Evolutionary conservation across 805 yeast species (phyloP).

Genomic region (Candida sonorensis): DNA sequence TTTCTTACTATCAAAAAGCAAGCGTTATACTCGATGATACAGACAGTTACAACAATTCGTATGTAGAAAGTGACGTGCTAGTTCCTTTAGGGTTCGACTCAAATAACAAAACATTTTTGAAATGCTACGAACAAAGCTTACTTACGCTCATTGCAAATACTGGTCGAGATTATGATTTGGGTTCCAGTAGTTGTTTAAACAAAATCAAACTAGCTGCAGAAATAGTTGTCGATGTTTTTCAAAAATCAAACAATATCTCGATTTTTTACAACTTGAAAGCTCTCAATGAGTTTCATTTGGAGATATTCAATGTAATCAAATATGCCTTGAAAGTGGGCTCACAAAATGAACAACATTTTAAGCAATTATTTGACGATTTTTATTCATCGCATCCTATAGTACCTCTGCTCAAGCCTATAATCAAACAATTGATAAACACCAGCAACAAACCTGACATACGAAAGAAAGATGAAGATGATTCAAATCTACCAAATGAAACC

Average conservation of each 20-base stretch:
- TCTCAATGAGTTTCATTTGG: slow-evolving; percentile 14
- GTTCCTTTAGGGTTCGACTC: slow-evolving; percentile 12
- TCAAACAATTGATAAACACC: slow-evolving; percentile 9
- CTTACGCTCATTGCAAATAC: slow-evolving; percentile 10
- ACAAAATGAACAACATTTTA: slow-evolving; percentile 1
- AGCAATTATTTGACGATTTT: slow-evolving; percentile 13
- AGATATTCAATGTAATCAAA: slow-evolving; percentile 15
- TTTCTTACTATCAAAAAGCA: slow-evolving; percentile 12
- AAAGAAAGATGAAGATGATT: too few species aligned
- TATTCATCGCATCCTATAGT: slow-evolving; percentile 20
- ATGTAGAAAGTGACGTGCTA: slow-evolving; percentile 7
- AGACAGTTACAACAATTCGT: slow-evolving; percentile 5
- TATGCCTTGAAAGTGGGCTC: slow-evolving; percentile 6
- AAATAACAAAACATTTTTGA: slow-evolving; percentile 13
- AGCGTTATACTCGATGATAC: slow-evolving; percentile 14
- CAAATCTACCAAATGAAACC: neutral
- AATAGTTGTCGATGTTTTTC: slow-evolving; percentile 11
- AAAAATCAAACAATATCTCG: slow-evolving; percentile 9
- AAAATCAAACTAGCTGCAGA: slow-evolving; percentile 8
- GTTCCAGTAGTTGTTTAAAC: slow-evolving; percentile 4
- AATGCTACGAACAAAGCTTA: slow-evolving; percentile 16
- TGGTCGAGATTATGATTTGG: neutral
- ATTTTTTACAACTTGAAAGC: slow-evolving; percentile 13
- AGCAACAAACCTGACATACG: too few species aligned
- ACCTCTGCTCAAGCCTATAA: slow-evolving; percentile 19